Evolutionary conservation across 2,329 filamentous ascomycete genomes (phyloP).

Genomic region (Diaporthe sp.): DNA sequence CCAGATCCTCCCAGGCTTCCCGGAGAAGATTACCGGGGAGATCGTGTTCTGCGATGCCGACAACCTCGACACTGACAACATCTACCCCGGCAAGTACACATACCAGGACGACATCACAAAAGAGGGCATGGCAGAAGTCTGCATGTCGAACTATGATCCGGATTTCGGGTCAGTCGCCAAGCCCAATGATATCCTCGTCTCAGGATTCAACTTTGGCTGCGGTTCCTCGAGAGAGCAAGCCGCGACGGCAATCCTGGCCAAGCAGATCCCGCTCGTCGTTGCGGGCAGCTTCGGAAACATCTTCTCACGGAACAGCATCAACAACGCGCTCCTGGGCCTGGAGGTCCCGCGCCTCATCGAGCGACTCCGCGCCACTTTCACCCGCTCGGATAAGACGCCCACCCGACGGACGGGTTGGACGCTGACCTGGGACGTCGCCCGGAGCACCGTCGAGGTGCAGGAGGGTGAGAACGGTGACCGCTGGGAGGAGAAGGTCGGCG

Average conservation of each 20-base stretch:
- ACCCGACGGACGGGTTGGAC: constrained; percentile 18
- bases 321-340: constrained; percentile 62
- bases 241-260: constrained; percentile 87
- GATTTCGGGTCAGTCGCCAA: constrained; percentile 75
- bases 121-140: constrained; percentile 74
- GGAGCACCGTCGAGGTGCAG: constrained; percentile 43
- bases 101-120: constrained; percentile 86
- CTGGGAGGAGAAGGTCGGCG: constrained; percentile 48
- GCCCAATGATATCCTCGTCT: constrained; percentile 83
- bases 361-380: constrained; percentile 45
- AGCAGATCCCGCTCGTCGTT: constrained; percentile 84
- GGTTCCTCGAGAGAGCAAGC: constrained; percentile 88
- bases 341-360: constrained; percentile 71
- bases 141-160: constrained; percentile 94
- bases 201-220: constrained; percentile 91
- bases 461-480: constrained; percentile 43
- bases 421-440: constrained; percentile 44
- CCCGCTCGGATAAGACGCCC: constrained; percentile 38
- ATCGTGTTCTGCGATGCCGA: constrained; percentile 87
- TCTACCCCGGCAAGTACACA: constrained; percentile 91
- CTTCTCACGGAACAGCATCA: constrained; percentile 64
- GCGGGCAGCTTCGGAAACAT: constrained; percentile 88
- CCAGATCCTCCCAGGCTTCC: constrained; percentile 77
- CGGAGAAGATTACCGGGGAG: constrained; percentile 84
- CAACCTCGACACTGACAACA: constrained; percentile 92